Conservation (phyloP, 2,329 filamentous ascomycete genomes). For the Ceratocystis albifundus region DNA sequence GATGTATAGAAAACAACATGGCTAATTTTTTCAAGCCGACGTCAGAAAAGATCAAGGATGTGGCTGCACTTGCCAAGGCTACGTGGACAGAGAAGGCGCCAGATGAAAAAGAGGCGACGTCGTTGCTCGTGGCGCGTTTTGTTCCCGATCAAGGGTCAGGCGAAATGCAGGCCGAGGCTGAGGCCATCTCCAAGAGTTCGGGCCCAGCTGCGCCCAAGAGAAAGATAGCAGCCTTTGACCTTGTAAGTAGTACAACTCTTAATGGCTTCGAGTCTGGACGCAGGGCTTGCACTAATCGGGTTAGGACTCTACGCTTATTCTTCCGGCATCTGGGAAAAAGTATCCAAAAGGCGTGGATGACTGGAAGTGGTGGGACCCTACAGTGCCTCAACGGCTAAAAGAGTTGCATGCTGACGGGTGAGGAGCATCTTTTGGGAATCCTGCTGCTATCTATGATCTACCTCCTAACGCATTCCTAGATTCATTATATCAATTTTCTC, state of each 20-base stretch:
- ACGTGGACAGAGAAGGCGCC: constrained; percentile 56
- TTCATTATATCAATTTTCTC: constrained; percentile 71
- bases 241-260: constrained; percentile 34
- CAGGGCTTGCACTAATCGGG: background rate
- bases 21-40: constrained; percentile 78
- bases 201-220: constrained; percentile 20
- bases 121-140: constrained; percentile 67
- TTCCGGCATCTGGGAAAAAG: constrained; percentile 66
- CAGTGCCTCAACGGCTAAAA: constrained; percentile 55
- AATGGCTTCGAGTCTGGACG: background rate
- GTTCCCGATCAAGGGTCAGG: constrained; percentile 32
- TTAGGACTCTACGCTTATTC: constrained; percentile 79
- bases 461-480: constrained; percentile 32
- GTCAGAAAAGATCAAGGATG: constrained; percentile 71
- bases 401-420: constrained; percentile 61
- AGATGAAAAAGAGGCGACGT: constrained; percentile 37
- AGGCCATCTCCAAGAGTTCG: background rate
- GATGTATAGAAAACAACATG: constrained; percentile 51
- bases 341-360: constrained; percentile 60
- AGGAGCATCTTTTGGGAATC: constrained; percentile 22
- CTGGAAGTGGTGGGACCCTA: constrained; percentile 87
- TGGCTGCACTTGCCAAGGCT: constrained; percentile 37
- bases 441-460: constrained; percentile 11
- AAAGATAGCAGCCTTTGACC: constrained; percentile 63
- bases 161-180: constrained; percentile 24